These are phyloP conservation scores for Ampelomyces quisqualis DNA, from an alignment of 2,329 filamentous ascomycete genomes.

Conservation along the genomic window DNA sequence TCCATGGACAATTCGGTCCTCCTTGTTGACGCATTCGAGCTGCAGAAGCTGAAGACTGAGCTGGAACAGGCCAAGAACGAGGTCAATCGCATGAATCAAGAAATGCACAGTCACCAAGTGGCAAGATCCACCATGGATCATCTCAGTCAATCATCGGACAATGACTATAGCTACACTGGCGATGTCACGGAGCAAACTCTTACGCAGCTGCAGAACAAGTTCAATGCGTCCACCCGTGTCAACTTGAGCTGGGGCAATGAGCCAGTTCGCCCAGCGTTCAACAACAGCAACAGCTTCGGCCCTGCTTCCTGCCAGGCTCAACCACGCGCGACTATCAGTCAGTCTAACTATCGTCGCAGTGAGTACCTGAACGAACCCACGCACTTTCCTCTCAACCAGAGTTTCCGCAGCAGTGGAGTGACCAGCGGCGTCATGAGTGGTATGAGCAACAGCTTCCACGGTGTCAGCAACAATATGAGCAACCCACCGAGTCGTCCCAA, in stretches of 20 bases:
- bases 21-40: constrained; percentile 56
- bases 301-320: constrained; percentile 22
- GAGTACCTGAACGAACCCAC: constrained; percentile 42
- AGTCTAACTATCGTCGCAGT: constrained; percentile 32
- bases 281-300: constrained; percentile 27
- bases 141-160: constrained; percentile 54
- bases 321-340: constrained; percentile 22
- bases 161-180: constrained; percentile 49
- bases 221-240: constrained; percentile 51
- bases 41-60: constrained; percentile 68
- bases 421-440: constrained; percentile 15
- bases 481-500: constrained; percentile 41
- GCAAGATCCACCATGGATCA: constrained; percentile 61
- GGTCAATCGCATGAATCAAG: constrained; percentile 70
- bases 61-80: constrained; percentile 69
- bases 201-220: constrained; percentile 52
- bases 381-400: constrained; percentile 40
- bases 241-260: constrained; percentile 40
- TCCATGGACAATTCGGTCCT: constrained; percentile 27
- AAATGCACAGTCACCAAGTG: constrained; percentile 66
- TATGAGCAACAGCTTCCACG: constrained; percentile 15
- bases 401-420: constrained; percentile 28
- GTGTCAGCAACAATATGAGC: constrained; percentile 18
- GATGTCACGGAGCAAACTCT: constrained; percentile 56
- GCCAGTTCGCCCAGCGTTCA: constrained; percentile 24